Evolutionary conservation across 2,329 filamentous ascomycete genomes (phyloP), one percentile per base, ranked within the genome.

Genomic region (Colletotrichum sp.): DNA sequence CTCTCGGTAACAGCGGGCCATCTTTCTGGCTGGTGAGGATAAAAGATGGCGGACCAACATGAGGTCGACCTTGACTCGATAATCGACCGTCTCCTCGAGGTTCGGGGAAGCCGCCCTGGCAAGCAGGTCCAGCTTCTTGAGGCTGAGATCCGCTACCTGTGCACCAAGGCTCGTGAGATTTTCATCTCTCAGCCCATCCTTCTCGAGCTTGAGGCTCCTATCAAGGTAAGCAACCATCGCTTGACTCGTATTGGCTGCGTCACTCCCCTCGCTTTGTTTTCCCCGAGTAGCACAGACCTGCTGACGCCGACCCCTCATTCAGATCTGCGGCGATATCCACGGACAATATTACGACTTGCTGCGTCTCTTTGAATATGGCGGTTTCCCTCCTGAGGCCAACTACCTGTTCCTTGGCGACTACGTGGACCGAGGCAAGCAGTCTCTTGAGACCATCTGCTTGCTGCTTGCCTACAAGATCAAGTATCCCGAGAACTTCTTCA

Each of bases 271-370:
- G 66, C 52, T 28, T 43, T 57, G 39, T 48, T 28, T 61, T 65
- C 26, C 24, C 28, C 18, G 14, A 24, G 73, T 34, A 48, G 26
- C 69, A 63, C 48, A 66, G 63, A 39, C 77, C 73, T 65, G 76
- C 79, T 81, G 70, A 80, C 69, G 28, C 67, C 39, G 68, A 75
- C 60, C 70, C 71, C 69, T 61, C 34, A 36, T 64, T 24, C 83
- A 99, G 97, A 99, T 99, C 84, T 99, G 96, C 87, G 97, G 97
- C 87, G 97, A 99, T 88, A 99, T 99, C 81, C 97, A 99, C 87
- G 97, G 97, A 80, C 97, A 99, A 89, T 99, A 99, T 89, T 98
- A 98, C 87, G 97, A 99, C 86, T 92, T 99, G 78, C 91, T 99
- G 80, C 95, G 97, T 83, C 91, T 99, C 77, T 99, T 99, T 87